A percentile compares a stretch with the other conserved stretches of the same genome.
Evolutionary conservation across 768 basidiomycete genomes (phyloP).

Genomic region (Suillus weaverae): DNA sequence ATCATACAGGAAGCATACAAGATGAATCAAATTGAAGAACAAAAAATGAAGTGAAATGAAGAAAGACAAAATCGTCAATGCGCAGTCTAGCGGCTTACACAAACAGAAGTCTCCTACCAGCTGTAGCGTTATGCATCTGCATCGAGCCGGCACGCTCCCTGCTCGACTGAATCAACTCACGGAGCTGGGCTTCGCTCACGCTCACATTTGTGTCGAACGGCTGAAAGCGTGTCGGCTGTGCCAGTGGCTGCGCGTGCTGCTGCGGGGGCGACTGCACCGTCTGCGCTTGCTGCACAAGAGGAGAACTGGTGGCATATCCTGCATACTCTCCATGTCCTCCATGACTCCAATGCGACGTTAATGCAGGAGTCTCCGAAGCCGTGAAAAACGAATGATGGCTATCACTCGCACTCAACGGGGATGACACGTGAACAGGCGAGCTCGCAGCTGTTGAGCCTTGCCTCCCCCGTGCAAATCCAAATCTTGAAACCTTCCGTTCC

Average conservation of each 20-base stretch:
- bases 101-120: conserved; percentile 52
- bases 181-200: conserved; percentile 74
- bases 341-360: conserved; percentile 45
- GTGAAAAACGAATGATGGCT: conserved; percentile 48
- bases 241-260: conserved; percentile 13
- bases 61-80: conserved; percentile 26
- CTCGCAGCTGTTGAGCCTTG: conserved; percentile 58
- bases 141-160: conserved; percentile 50
- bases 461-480: conserved; percentile 76
- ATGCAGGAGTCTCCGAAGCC: conserved; percentile 37
- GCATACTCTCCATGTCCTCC: conserved; percentile 42
- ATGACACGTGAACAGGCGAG: conserved; percentile 57
- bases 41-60: conserved; percentile 25
- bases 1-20: conserved; percentile 15
- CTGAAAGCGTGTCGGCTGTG: conserved; percentile 48
- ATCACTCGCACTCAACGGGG: conserved; percentile 54
- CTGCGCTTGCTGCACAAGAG: conserved; percentile 48
- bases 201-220: conserved; percentile 50
- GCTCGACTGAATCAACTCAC: conserved; percentile 74
- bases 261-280: conserved; percentile 35
- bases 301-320: conserved; percentile 47
- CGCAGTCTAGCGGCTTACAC: conserved; percentile 30
- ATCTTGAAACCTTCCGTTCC: conserved; percentile 70
- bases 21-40: conserved; percentile 23
- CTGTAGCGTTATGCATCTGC: conserved; percentile 31